Evolutionary conservation across 495 filamentous ascomycete species (phyloP).

Genomic region (Neurospora sp.): DNA sequence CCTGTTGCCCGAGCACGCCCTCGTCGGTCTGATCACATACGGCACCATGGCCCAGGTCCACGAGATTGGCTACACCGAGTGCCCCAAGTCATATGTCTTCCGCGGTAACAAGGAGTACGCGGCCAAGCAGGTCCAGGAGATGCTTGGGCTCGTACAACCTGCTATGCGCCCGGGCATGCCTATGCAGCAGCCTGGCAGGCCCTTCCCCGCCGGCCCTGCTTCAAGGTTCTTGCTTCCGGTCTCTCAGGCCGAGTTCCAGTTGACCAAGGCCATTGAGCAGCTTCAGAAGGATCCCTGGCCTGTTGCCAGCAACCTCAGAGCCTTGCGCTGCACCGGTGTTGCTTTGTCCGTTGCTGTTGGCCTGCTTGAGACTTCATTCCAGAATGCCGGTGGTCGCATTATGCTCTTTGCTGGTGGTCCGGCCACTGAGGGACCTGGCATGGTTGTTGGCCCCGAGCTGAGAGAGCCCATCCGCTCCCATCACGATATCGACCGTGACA

Average conservation of each 20-base stretch:
- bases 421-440: conserved; percentile 90
- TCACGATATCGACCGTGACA: conserved; percentile 97
- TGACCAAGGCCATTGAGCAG: conserved; percentile 94
- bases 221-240: conserved; percentile 91
- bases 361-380: conserved; percentile 86
- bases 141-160: conserved; percentile 72
- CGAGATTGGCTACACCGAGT: conserved; percentile 96
- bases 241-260: conserved; percentile 94
- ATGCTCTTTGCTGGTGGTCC: conserved; percentile 97
- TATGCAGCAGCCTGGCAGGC: conserved; percentile 60
- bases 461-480: conserved; percentile 96
- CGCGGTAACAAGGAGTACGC: conserved; percentile 95
- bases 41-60: conserved; percentile 99
- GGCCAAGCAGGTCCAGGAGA: conserved; percentile 95
- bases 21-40: conserved; percentile 92
- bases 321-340: conserved; percentile 89
- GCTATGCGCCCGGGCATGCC: conserved; percentile 71
- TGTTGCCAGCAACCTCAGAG: conserved; percentile 85
- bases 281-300: conserved; percentile 98
- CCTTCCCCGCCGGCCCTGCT: conserved; percentile 66
- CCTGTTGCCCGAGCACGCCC: conserved; percentile 80
- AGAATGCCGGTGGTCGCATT: conserved; percentile 87
- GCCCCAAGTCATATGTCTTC: conserved; percentile 99
- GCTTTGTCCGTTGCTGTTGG: conserved; percentile 92
- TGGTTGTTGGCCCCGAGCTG: conserved; percentile 95